Conservation (phyloP, 2,329 filamentous ascomycete genomes). For the Sordariomycetes sp. region DNA sequence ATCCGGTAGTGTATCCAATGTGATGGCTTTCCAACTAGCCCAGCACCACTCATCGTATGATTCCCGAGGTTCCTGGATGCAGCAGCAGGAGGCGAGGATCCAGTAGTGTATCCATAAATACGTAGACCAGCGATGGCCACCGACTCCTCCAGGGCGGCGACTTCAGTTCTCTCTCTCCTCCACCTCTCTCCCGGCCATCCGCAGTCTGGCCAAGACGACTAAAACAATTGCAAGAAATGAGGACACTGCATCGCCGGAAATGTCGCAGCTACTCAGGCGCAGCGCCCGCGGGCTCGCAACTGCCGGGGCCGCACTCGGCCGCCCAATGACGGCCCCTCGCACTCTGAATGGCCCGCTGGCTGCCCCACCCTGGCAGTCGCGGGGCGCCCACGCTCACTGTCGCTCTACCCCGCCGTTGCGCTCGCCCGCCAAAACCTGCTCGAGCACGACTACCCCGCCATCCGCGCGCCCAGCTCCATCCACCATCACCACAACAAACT, state of each 20-base stretch:
- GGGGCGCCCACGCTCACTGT: background rate
- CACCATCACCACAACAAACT: background rate
- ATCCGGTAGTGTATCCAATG: too few species aligned
- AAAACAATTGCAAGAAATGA: background rate
- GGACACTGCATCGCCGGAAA: background rate
- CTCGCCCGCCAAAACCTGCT: background rate
- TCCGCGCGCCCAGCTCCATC: background rate
- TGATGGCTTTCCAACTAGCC: too few species aligned
- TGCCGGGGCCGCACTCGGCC: background rate
- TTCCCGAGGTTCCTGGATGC: too few species aligned
- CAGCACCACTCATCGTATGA: too few species aligned
- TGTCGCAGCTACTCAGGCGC: slow-evolving; percentile 1
- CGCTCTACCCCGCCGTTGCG: background rate
- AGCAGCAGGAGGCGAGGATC: too few species aligned
- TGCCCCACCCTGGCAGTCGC: background rate
- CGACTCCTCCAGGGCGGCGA: too few species aligned
- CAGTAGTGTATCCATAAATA: too few species aligned
- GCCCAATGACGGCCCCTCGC: background rate
- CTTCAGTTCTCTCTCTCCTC: background rate
- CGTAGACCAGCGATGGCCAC: too few species aligned
- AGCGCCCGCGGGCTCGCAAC: background rate
- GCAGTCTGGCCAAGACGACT: background rate
- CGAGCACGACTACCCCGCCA: background rate
- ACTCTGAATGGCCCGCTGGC: background rate
- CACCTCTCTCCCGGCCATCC: background rate